Evolutionary conservation across 1,284 basidiomycete species (phyloP).

Genomic region (Cutaneotrichosporon cutaneum): DNA sequence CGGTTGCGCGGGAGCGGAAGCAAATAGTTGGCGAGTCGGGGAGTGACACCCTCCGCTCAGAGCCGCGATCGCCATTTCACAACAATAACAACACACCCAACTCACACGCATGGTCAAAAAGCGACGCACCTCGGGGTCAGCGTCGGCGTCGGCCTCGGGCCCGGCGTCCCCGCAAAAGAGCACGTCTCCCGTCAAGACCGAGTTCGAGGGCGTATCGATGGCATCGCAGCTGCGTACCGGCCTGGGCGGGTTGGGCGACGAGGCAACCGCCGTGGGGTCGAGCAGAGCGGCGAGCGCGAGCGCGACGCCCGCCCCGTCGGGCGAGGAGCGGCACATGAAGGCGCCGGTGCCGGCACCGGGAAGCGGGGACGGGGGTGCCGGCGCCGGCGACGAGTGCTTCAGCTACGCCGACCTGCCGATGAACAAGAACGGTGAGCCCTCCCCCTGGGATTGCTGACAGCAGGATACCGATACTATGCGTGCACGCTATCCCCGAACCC

Average conservation of each 20-base stretch:
- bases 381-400: conserved; percentile 49
- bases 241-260: conserved; percentile 1
- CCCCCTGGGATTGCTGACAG: neutral
- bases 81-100: neutral
- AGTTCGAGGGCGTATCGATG: neutral
- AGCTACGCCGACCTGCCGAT: conserved; percentile 49
- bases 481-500: conserved; percentile 51
- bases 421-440: conserved; percentile 43
- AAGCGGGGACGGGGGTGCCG: conserved; percentile 42
- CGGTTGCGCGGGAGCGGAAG: neutral
- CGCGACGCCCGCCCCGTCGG: conserved; percentile 26
- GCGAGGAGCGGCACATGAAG: conserved; percentile 25
- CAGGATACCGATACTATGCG: conserved; percentile 54
- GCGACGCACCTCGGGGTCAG: conserved; percentile 6
- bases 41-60: neutral
- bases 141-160: conserved; percentile 7
- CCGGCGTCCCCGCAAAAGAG: neutral
- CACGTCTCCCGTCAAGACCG: conserved; percentile 1
- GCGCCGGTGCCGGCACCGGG: conserved; percentile 34
- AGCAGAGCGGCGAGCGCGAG: conserved; percentile 11
- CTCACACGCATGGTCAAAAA: conserved; percentile 1
- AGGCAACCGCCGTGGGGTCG: neutral
- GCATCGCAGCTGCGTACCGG: neutral
- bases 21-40: neutral
- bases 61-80: neutral